These are phyloP conservation scores for Tetrapisispora fleetii DNA, from an alignment of 805 yeast species.

Conservation along the genomic window DNA sequence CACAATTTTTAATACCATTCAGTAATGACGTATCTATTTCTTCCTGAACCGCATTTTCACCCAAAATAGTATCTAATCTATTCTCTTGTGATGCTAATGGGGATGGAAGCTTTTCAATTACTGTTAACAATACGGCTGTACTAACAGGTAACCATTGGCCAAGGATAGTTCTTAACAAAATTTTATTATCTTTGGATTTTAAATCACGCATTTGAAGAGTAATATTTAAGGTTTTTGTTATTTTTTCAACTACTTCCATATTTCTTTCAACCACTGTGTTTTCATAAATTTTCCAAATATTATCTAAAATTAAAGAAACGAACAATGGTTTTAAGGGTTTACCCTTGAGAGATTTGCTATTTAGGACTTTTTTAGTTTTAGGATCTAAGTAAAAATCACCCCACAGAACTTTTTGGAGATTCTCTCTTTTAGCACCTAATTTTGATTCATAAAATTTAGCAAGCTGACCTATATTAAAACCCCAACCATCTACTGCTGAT, in stretches of 20 bases:
- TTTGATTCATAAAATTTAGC: conserved; percentile 78
- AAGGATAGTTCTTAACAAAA: conserved; percentile 55
- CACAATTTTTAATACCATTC: conserved; percentile 56
- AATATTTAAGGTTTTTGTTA: conserved; percentile 58
- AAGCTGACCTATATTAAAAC: conserved; percentile 81
- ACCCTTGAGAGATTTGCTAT: conserved; percentile 53
- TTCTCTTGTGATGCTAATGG: conserved; percentile 67
- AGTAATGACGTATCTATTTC: conserved; percentile 42
- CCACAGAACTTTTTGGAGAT: conserved; percentile 82
- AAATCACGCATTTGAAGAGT: conserved; percentile 67
- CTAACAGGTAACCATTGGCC: conserved; percentile 94
- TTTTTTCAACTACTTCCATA: conserved; percentile 62
- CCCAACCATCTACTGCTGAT: conserved; percentile 95
- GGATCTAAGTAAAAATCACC: conserved; percentile 89
- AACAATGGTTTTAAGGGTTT: conserved; percentile 67
- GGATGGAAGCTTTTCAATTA: conserved; percentile 76
- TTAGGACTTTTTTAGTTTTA: conserved; percentile 74
- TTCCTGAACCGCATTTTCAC: conserved; percentile 32
- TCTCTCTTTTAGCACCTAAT: conserved; percentile 72
- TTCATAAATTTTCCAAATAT: conserved; percentile 85
- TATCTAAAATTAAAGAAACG: conserved; percentile 78
- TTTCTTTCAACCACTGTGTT: conserved; percentile 56
- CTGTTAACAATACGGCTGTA: conserved; percentile 72
- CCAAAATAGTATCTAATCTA: conserved; percentile 56
- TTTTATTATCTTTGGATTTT: conserved; percentile 65